phyloP scores from a whole-genome alignment of 805 yeast genomes.

The Yarrowia porcina region DNA sequence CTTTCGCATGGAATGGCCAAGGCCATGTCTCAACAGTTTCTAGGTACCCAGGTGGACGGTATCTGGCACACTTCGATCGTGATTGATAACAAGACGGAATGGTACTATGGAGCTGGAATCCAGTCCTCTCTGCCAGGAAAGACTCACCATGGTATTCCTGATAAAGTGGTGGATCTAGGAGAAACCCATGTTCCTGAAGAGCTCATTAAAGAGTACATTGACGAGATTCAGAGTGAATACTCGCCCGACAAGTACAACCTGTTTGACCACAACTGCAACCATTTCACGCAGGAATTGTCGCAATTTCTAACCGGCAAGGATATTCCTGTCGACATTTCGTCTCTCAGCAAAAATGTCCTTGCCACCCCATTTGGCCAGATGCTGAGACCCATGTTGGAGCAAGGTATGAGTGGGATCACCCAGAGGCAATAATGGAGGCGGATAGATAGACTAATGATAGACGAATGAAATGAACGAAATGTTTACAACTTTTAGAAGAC shows the following conservation, averaged over 20 bases:
- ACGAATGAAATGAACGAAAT: not conserved
- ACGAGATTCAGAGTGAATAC: constrained; percentile 49
- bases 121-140: constrained; percentile 47
- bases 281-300: constrained; percentile 56
- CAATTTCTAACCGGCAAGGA: constrained; percentile 56
- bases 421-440: not conserved
- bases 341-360: constrained; percentile 53
- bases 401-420: constrained; percentile 30
- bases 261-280: constrained; percentile 65
- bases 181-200: constrained; percentile 51
- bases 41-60: constrained; percentile 57
- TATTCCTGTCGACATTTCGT: constrained; percentile 52
- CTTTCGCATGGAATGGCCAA: constrained; percentile 61
- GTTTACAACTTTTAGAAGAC: too few relatives aligned
- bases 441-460: not conserved
- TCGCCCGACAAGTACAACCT: constrained; percentile 51
- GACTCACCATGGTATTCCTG: constrained; percentile 59
- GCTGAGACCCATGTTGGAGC: constrained; percentile 42
- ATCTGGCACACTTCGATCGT: constrained; percentile 62
- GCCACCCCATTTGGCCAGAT: constrained; percentile 51
- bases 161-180: constrained; percentile 53
- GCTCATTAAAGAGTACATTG: constrained; percentile 51
- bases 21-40: constrained; percentile 46
- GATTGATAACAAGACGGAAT: constrained; percentile 52
- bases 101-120: constrained; percentile 60